Base-by-base conservation (phyloP, 345 rosid species). In the Rhizophora mangle region DNA sequence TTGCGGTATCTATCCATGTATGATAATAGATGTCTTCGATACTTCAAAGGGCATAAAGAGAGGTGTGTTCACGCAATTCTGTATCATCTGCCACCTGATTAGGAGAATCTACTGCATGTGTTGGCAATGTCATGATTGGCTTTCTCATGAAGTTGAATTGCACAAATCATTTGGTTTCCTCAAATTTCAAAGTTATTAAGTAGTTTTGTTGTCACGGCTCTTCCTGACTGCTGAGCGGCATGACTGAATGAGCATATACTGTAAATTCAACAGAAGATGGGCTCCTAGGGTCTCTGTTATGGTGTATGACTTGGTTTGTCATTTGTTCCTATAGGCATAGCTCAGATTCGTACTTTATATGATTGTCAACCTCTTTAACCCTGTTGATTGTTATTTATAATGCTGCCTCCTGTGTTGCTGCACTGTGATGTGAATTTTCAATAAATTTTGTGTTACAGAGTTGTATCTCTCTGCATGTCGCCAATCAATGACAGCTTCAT, bases 401-500 rank as follows among this genome's bases (percentile, higher is more conserved):
- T 32, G 20, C 60, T 24, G 26, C 46, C 29, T 60, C 32, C 20
- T 32, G 52, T 57, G 46, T 43, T 62, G 4, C 53, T 18, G 4
- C 11, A 32, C 34, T 55, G 63, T 58, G 31, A 54, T 46, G 60
- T 58, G 54, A 16, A 37, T 60, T 30, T 68, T 39, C 8, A 58
- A 61, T 64, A 3, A 32, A 55, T 68, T 70, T 68, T 60, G 64
- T 78, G 68, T 60, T 81, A 74, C 74, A 95, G 99, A 81, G 90
- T 92, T 76, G 96, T 95, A 60, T 90, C 99, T 26, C 97, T 95
- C 68, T 95, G 92, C 83, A 90, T 95, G 98, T 92, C 98, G 34
- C 99, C 98, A 5, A 79, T 90, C 30, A 95, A 95, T 68, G 99
- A 95, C 69, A 92, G 98, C 85, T 95, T 95, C 89, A 95, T 95